Evolutionary conservation across 169 alveolate species (phyloP).

Genomic region (Perkinsus marinus): DNA sequence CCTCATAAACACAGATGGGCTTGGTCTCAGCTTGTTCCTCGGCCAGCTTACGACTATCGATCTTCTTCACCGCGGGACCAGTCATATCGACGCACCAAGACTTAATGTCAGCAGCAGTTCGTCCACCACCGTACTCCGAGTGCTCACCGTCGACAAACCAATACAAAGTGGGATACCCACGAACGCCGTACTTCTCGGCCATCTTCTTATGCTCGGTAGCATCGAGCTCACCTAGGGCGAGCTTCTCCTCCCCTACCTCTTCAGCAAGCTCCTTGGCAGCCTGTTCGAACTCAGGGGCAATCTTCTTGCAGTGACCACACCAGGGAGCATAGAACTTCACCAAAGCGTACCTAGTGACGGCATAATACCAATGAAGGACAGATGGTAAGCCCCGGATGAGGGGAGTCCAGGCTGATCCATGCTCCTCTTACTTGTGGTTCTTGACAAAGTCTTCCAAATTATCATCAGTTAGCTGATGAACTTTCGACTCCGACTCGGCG

Average conservation of each 20-base stretch:
- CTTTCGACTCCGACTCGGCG: not conserved
- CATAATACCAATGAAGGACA: too few relatives aligned
- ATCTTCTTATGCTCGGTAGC: conserved; percentile 26
- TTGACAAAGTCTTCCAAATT: not conserved
- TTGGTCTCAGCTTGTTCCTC: not conserved
- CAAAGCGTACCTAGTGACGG: conserved; percentile 17
- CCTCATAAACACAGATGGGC: not conserved
- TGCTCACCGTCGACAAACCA: conserved; percentile 19
- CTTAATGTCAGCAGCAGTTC: conserved; percentile 58
- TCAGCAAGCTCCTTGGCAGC: conserved; percentile 28
- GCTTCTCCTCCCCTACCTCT: conserved; percentile 11
- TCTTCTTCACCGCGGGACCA: conserved; percentile 59
- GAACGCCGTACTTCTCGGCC: conserved; percentile 6
- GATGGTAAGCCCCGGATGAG: too few relatives aligned
- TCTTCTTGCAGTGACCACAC: conserved; percentile 73
- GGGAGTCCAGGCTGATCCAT: too few relatives aligned
- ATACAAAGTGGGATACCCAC: conserved; percentile 24
- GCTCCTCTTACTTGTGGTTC: not conserved
- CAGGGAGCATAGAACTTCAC: conserved; percentile 67
- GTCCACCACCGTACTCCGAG: conserved; percentile 55
- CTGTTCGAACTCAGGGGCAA: conserved; percentile 65
- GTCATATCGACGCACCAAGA: conserved; percentile 66
- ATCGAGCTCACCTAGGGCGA: conserved; percentile 30
- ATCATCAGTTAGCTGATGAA: not conserved
- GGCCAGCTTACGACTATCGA: conserved; percentile 3